Percentiles rank a stretch among this genome's conserved stretches.
phyloP scores from a whole-genome alignment of 2,329 filamentous ascomycete genomes.

The Aspergillus calidoustus region DNA sequence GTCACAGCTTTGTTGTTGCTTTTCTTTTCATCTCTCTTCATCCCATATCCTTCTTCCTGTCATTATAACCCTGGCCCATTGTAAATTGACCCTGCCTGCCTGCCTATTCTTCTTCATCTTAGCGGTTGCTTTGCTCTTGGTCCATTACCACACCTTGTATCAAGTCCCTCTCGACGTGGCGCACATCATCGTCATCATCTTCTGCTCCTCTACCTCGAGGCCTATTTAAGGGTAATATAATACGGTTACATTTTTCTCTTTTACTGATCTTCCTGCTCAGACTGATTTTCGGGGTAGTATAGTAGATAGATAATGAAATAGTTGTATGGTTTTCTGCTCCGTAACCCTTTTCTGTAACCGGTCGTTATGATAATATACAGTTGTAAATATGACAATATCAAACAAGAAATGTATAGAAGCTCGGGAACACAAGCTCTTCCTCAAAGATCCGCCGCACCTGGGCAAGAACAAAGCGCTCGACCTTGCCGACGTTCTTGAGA shows the following conservation, averaged over 20 bases:
- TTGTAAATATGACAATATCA: background rate
- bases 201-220: background rate
- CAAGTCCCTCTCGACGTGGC: slow-evolving; percentile 6
- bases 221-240: slow-evolving; percentile 24
- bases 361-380: background rate
- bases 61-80: slow-evolving; percentile 17
- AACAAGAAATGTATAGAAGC: slow-evolving; percentile 76
- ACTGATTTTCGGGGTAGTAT: background rate
- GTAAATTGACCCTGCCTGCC: slow-evolving; percentile 16
- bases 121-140: slow-evolving; percentile 14
- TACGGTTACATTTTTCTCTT: slow-evolving; percentile 16
- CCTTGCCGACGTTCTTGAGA: slow-evolving; percentile 97
- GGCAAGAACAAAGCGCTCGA: slow-evolving; percentile 95
- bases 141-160: slow-evolving; percentile 10
- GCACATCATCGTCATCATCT: background rate
- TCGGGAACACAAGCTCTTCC: slow-evolving; percentile 97
- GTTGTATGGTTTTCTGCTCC: background rate
- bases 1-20: slow-evolving; percentile 25
- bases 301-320: background rate
- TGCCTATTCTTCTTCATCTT: slow-evolving; percentile 13
- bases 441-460: slow-evolving; percentile 97
- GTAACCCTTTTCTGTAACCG: background rate
- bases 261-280: no score
- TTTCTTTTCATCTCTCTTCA: slow-evolving; percentile 18
- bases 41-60: slow-evolving; percentile 15